Evolutionary conservation across 805 yeast genomes (phyloP), one percentile per base, ranked within the genome.

Genomic region (Hanseniaspora pseudoguilliermondii): DNA sequence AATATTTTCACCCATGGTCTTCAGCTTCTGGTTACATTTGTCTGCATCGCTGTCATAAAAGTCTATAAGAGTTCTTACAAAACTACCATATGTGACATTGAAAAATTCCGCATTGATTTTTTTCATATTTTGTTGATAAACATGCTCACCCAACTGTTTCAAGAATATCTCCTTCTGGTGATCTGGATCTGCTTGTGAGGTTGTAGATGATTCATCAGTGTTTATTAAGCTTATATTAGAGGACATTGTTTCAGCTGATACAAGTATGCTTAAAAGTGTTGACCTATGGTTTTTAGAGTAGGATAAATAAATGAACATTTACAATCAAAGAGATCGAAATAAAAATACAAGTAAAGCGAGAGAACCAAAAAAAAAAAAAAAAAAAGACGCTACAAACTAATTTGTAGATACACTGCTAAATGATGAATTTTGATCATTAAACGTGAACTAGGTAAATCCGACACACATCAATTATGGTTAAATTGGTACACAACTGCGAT

Each of bases 1-100:
- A 42, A 93, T 93, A 66, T 86, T 89, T 68, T 90, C 87, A 0
- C 98, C 98, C 97, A 93, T 91, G 60, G 80, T 79, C 63, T 83
- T 95, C 50, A 93, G 74, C 65, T 91, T 95, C 52, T 74, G 73
- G 65, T 93, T 93, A 57, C 93, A 96, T 63, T 82, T 82, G 7
- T 65, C 66, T 67, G 87, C 90, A 67, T 90, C 86, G 60, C 80
- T 76, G 55, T 83, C 77, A 68, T 78, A 83, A 65, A 93, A 97
- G 57, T 83, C 80, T 66, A 96, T 89, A 54, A 93, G 72, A 64
- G 91, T 97, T 15, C 95, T 80, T 49, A 93, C 97, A 49, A 93
- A 80, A 2, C 96, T 83, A 10, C 98, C 98, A 64, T 93, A 93
- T 1, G 96, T 91, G 58, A 93, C 72, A n/a, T 96, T 87, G 70